Percentiles rank a stretch among this genome's conserved stretches.
These are phyloP conservation scores for Stevia rebaudiana DNA, from an alignment of 140 eudicot genomes.

Conservation along the genomic window DNA sequence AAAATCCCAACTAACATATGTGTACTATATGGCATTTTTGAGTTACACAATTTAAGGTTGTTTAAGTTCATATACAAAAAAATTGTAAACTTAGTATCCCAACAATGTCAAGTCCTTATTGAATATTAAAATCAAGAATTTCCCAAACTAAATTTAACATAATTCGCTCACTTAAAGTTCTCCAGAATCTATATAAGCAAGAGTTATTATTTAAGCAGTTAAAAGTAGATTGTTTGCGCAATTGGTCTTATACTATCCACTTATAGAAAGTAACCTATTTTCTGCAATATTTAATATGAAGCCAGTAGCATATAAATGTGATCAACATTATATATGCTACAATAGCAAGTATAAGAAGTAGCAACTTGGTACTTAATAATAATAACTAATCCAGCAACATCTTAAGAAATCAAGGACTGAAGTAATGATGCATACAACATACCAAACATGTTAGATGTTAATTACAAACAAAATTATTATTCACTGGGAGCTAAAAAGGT, in stretches of 20 bases:
- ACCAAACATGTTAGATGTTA: neutral
- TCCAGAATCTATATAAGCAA: neutral
- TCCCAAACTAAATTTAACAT: neutral
- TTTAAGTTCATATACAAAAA: neutral
- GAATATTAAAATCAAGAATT: neutral
- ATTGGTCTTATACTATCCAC: too few relatives aligned
- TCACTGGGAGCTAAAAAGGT: neutral
- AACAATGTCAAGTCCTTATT: neutral
- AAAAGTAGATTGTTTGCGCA: neutral
- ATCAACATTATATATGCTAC: neutral
- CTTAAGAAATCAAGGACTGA: neutral
- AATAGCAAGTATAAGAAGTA: neutral
- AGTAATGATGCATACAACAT: neutral
- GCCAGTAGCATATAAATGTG: neutral
- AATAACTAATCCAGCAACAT: constrained; percentile 1
- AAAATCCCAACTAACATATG: too few relatives aligned
- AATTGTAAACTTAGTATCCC: neutral
- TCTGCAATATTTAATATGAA: neutral
- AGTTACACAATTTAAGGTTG: neutral
- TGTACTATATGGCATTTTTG: too few relatives aligned
- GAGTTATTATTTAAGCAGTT: neutral
- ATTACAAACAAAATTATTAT: neutral
- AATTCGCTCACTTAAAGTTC: neutral
- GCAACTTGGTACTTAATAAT: neutral
- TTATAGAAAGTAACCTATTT: neutral